Percentiles rank a stretch among this genome's conserved stretches.
Conservation (phyloP, 345 rosid genomes). For the Alliaria petiolata region DNA sequence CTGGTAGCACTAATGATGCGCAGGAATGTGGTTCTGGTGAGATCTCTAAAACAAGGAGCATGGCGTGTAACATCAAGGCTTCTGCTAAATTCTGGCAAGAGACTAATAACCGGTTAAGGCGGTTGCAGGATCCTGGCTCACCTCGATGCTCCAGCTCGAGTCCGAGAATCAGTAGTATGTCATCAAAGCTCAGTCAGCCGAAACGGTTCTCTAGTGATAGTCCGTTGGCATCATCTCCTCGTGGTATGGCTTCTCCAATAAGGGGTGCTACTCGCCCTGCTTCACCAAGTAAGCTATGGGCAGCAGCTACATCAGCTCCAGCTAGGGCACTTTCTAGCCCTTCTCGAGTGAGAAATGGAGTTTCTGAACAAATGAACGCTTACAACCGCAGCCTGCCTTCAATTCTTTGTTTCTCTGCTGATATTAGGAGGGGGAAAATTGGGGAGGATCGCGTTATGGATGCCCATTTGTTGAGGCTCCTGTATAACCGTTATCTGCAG, state of each 20-base stretch:
- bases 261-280: constrained; percentile 59
- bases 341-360: constrained; percentile 52
- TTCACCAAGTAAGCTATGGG: constrained; percentile 83
- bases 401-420: constrained; percentile 81
- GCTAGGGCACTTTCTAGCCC: constrained; percentile 71
- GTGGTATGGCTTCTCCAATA: constrained; percentile 59
- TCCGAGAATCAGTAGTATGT: constrained; percentile 45
- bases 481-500: constrained; percentile 71
- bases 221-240: constrained; percentile 50
- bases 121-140: constrained; percentile 84
- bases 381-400: constrained; percentile 59
- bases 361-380: constrained; percentile 40
- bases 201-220: constrained; percentile 61
- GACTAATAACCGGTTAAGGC: constrained; percentile 80
- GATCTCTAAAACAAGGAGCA: constrained; percentile 40
- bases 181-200: constrained; percentile 65
- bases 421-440: constrained; percentile 77
- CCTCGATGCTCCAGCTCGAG: constrained; percentile 60
- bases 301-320: constrained; percentile 48
- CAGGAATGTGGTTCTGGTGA: constrained; percentile 43
- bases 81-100: constrained; percentile 97
- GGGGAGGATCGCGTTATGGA: constrained; percentile 71
- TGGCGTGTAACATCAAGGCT: constrained; percentile 39
- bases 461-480: constrained; percentile 84
- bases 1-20: constrained; percentile 63